Conservation (phyloP, 768 basidiomycete species). For the Pleurotus djamor region DNA sequence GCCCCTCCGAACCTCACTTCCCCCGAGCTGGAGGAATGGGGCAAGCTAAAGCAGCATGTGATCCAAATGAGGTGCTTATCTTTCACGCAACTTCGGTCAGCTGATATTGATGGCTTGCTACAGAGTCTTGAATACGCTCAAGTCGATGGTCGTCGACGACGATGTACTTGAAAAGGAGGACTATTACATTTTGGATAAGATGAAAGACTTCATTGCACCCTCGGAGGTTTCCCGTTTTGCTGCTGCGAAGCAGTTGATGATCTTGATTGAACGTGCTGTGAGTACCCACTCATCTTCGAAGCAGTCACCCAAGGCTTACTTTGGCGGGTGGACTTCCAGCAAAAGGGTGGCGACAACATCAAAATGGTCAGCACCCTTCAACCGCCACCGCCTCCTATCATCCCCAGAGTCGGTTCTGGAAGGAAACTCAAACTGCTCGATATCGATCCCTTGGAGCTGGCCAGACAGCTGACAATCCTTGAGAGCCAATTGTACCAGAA, state of each 20-base stretch:
- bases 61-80: conserved; percentile 78
- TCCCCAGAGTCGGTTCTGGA: conserved; percentile 53
- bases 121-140: conserved; percentile 89
- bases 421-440: conserved; percentile 83
- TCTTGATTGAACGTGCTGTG: conserved; percentile 79
- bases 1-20: conserved; percentile 66
- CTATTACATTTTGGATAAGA: conserved; percentile 72
- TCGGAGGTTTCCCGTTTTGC: conserved; percentile 62
- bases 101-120: not conserved
- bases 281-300: conserved; percentile 23
- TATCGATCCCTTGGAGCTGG: conserved; percentile 86
- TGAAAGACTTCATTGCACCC: conserved; percentile 75
- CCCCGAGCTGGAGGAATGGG: conserved; percentile 76
- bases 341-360: conserved; percentile 47
- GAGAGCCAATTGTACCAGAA: conserved; percentile 85
- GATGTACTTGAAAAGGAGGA: conserved; percentile 88
- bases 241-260: conserved; percentile 74
- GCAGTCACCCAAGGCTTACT: not conserved
- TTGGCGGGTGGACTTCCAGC: conserved; percentile 19
- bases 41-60: conserved; percentile 78
- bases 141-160: conserved; percentile 84
- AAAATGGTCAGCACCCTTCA: conserved; percentile 52
- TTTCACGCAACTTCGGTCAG: not conserved
- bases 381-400: conserved; percentile 72
- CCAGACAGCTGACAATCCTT: conserved; percentile 89